A percentile compares a stretch with the other conserved stretches of the same genome.
phyloP scores from a whole-genome alignment of 345 rosid genomes.

The Viola odorata region DNA sequence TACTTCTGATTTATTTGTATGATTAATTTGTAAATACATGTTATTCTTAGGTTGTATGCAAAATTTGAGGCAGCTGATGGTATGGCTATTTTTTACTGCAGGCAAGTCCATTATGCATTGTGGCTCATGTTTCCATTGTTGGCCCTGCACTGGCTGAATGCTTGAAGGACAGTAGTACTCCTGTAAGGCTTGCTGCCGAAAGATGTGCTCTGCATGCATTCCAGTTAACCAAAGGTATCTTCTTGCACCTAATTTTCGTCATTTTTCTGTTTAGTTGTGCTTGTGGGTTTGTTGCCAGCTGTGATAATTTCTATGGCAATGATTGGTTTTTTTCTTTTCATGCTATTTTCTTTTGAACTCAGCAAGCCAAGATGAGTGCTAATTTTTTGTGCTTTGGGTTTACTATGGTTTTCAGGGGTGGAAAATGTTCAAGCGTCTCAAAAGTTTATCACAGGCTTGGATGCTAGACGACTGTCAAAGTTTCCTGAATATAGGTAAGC shows the following conservation, averaged over 20 bases:
- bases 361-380: not conserved
- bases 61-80: not conserved
- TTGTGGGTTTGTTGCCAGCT: not conserved
- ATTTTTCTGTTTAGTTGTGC: not conserved
- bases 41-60: not conserved
- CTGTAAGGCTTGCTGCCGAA: constrained; percentile 87
- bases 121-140: constrained; percentile 43
- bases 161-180: constrained; percentile 71
- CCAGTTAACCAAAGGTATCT: constrained; percentile 71
- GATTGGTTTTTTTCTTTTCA: not conserved
- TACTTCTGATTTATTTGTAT: constrained; percentile 2
- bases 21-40: not conserved
- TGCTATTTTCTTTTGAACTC: not conserved
- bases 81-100: constrained; percentile 21
- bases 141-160: constrained; percentile 84
- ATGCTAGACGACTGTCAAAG: constrained; percentile 86
- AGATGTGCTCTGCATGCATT: constrained; percentile 76
- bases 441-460: constrained; percentile 91
- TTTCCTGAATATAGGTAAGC: constrained; percentile 66
- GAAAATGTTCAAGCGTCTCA: constrained; percentile 83
- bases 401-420: constrained; percentile 36
- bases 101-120: constrained; percentile 45
- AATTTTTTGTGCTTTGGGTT: not conserved
- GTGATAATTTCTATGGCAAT: not conserved
- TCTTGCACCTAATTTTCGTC: not conserved